Base-by-base conservation (phyloP, 179 eudicot species). In the Nepenthes alata region DNA sequence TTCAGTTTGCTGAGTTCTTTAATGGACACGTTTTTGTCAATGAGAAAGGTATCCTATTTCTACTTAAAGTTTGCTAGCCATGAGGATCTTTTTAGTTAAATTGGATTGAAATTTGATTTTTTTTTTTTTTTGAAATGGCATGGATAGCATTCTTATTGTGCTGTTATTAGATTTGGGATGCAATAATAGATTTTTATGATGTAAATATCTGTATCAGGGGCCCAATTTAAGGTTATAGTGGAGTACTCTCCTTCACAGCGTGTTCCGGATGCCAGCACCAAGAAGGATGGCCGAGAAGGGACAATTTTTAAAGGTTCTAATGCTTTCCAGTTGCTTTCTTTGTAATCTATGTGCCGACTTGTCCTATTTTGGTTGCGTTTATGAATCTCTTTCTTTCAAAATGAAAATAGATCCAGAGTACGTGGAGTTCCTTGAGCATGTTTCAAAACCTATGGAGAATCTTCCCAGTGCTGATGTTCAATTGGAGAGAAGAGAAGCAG, bases 401-500 rank as follows among this genome's bases (percentile, higher is more conserved):
- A 25, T 25, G 12, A 67, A 49, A 44, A 3, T 72, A 90, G 95
- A 90, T 90, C 86, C 89, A 4, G 89, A 83, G 69, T 91, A 83
- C 64, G 47, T 84, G 75, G 96, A 91, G 73, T 91, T 91, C 68
- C 88, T 91, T 63, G 96, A 89, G 73, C 66, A 63, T 61, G 52
- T 91, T 60, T 71, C 83, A 8, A 91, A 89, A 70, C 98, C 98
- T 52, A 86, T 77, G 57, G 98, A 91, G 82, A 80, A 81, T 81
- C 91, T 91, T 77, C 98, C 98, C 1, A 91, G 98, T 78, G 98
- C 98, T 70, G 98, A 89, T 66, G 75, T 91, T 68, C 98, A 91
- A 55, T 70, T 89, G 84, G 96, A 91, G 60, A 84, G 93, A 73
- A 89, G 75, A 76, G 98, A 89, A 67, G 95, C 98, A 10, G 96